phyloP scores from a whole-genome alignment of 176 grass and related monocot genomes.

The Cenchrus fungigraminus region DNA sequence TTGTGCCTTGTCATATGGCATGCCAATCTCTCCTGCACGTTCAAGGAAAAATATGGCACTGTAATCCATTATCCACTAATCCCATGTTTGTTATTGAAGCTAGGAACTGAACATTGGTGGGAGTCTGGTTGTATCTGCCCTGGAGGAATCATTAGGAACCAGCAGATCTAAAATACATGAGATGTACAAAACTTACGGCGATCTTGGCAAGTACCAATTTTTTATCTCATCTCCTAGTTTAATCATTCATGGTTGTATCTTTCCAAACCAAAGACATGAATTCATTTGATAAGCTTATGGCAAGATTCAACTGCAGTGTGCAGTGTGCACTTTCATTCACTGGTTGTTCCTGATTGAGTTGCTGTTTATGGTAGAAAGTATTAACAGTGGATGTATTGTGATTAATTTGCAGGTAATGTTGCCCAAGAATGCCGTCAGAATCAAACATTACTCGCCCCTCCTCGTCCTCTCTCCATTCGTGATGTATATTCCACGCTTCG shows the following conservation, averaged over 20 bases:
- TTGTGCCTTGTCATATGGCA: conserved; percentile 28
- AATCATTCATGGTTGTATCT: conserved; percentile 26
- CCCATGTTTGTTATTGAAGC: conserved; percentile 59
- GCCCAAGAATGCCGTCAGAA: conserved; percentile 89
- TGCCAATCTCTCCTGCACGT: neutral
- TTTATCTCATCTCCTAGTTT: conserved; percentile 34
- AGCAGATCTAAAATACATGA: conserved; percentile 91
- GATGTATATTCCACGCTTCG: conserved; percentile 77
- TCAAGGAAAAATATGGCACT: neutral
- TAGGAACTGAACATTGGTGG: conserved; percentile 98
- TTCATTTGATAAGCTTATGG: conserved; percentile 8
- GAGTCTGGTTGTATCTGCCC: conserved; percentile 70
- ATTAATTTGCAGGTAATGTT: conserved; percentile 73
- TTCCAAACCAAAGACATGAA: neutral
- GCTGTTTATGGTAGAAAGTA: conserved; percentile 24
- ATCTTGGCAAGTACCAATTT: conserved; percentile 74
- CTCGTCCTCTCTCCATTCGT: conserved; percentile 65
- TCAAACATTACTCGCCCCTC: conserved; percentile 89
- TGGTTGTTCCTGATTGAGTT: conserved; percentile 31
- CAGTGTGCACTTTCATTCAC: conserved; percentile 33
- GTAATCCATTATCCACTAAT: conserved; percentile 47
- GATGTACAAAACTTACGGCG: conserved; percentile 85
- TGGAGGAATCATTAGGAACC: conserved; percentile 81
- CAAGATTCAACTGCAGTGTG: conserved; percentile 9
- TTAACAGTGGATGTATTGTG: conserved; percentile 38